These are phyloP conservation scores for Podila epigama DNA, from an alignment of 192 early-diverging fungal genomes.

Conservation along the genomic window DNA sequence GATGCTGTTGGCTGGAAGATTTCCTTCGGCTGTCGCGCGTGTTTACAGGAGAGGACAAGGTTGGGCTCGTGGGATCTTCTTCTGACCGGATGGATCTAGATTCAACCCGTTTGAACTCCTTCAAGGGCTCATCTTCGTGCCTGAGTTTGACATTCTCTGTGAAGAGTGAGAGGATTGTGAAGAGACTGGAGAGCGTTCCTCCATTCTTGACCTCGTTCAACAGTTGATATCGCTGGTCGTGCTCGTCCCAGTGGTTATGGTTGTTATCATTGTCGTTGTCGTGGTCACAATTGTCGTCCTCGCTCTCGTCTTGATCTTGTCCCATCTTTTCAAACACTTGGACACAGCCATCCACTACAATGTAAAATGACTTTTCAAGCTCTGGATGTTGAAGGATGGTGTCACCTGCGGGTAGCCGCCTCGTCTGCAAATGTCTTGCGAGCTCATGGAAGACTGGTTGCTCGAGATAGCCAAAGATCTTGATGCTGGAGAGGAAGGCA, in stretches of 20 bases:
- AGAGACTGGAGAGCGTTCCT: conserved; percentile 90
- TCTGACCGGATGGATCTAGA: conserved; percentile 9
- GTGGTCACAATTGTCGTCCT: conserved; percentile 48
- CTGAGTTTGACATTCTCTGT: conserved; percentile 74
- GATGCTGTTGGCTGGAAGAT: no score
- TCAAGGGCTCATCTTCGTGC: conserved; percentile 55
- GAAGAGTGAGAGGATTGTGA: conserved; percentile 91
- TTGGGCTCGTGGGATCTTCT: background rate
- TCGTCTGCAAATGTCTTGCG: conserved; percentile 85
- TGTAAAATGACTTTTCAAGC: conserved; percentile 86
- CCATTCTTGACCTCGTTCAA: conserved; percentile 92
- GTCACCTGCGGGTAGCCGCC: conserved; percentile 75
- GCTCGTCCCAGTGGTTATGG: conserved; percentile 51
- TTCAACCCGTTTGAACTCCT: conserved; percentile 31
- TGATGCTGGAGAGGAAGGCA: conserved; percentile 86
- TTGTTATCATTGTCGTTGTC: conserved; percentile 40
- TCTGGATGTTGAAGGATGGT: conserved; percentile 73
- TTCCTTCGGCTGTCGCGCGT: no score
- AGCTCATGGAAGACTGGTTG: conserved; percentile 97
- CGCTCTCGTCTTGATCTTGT: conserved; percentile 43
- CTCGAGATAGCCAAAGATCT: conserved; percentile 98
- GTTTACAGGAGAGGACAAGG: background rate
- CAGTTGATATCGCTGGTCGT: conserved; percentile 65
- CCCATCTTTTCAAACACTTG: conserved; percentile 83
- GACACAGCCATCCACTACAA: conserved; percentile 95